phyloP scores from a whole-genome alignment of 2,329 filamentous ascomycete genomes.

The Tolypocladium endophyticum region DNA sequence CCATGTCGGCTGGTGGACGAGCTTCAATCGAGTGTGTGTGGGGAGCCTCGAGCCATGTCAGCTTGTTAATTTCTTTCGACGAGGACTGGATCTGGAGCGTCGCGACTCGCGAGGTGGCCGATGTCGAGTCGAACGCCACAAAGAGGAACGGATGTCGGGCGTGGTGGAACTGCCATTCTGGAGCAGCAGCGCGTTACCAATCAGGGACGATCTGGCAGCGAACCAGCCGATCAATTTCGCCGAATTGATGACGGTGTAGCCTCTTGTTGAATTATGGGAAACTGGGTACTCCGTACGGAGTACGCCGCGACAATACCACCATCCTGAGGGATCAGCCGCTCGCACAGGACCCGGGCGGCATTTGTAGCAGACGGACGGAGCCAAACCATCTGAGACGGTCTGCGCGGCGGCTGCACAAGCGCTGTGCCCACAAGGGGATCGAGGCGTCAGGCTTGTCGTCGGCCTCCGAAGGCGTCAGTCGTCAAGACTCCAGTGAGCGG shows the following conservation, averaged over 20 bases:
- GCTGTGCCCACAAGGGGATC: background rate
- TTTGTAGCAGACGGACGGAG: background rate
- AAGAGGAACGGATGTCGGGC: background rate
- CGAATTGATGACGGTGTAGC: background rate
- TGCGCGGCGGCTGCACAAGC: background rate
- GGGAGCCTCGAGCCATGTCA: background rate
- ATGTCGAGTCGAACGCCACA: background rate
- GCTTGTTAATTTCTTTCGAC: background rate
- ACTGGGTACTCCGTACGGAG: background rate
- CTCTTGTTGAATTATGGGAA: background rate
- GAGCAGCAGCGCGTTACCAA: background rate
- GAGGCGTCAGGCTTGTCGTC: background rate
- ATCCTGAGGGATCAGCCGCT: background rate
- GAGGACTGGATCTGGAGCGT: background rate
- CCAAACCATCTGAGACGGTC: background rate
- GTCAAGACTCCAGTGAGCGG: background rate
- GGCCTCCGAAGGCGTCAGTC: background rate
- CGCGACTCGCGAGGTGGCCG: background rate
- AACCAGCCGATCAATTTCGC: background rate
- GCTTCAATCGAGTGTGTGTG: background rate
- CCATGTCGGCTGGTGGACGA: background rate
- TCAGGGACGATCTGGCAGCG: conserved; percentile 1
- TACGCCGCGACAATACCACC: background rate
- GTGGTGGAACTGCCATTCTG: background rate
- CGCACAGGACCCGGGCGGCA: background rate